A percentile compares a stretch with the other conserved stretches of the same genome.
Evolutionary conservation across 768 basidiomycete species (phyloP).

Genomic region (Neoboletus subvelutipes): DNA sequence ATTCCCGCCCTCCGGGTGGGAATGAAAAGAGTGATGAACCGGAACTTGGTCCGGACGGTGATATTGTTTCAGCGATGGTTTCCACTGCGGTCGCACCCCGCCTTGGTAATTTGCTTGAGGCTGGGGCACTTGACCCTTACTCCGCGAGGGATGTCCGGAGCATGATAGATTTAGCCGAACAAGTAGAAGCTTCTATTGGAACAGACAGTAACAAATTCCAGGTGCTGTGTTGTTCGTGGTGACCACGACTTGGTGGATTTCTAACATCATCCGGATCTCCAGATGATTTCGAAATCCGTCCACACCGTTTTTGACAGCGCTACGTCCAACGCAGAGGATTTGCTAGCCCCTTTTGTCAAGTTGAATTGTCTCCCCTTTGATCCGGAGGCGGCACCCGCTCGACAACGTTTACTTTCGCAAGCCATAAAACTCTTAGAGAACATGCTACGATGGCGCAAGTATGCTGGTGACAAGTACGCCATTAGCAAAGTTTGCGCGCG

Average conservation of each 20-base stretch:
- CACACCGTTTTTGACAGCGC: constrained; percentile 52
- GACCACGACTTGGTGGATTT: not conserved
- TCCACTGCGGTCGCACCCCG: constrained; percentile 80
- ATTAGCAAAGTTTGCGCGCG: constrained; percentile 53
- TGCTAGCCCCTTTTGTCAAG: constrained; percentile 50
- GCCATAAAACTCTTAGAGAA: constrained; percentile 73
- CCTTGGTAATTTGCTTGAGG: constrained; percentile 68
- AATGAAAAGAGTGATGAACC: constrained; percentile 47
- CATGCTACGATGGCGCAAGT: constrained; percentile 74
- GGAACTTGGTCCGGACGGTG: constrained; percentile 78
- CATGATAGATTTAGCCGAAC: constrained; percentile 73
- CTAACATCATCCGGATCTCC: constrained; percentile 13
- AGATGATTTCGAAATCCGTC: constrained; percentile 62
- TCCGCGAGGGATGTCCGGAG: constrained; percentile 61
- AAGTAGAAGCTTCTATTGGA: constrained; percentile 75
- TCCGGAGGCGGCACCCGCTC: constrained; percentile 70
- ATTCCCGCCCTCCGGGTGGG: constrained; percentile 53
- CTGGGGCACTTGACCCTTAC: constrained; percentile 82
- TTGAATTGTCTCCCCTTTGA: constrained; percentile 57
- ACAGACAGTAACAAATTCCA: constrained; percentile 61
- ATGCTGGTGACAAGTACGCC: constrained; percentile 58
- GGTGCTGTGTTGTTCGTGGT: constrained; percentile 36
- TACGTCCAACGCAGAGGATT: constrained; percentile 47
- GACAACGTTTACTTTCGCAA: constrained; percentile 65
- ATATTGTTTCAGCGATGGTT: constrained; percentile 84